phyloP scores from a whole-genome alignment of 768 basidiomycete species.

The Suillus alpinus region DNA sequence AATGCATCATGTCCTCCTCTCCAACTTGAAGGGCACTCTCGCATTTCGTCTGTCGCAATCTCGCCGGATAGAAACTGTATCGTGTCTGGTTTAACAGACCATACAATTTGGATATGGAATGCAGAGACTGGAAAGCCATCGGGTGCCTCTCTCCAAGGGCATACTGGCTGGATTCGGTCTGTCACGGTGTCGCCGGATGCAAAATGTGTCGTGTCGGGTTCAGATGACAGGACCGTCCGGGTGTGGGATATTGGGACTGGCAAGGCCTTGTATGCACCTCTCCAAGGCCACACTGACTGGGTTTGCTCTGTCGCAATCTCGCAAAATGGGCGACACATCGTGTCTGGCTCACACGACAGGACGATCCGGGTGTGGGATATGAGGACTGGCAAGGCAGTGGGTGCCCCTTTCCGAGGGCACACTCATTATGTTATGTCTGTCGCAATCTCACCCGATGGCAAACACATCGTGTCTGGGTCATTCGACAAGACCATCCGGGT shows the following conservation, averaged over 20 bases:
- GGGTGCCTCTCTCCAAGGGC: conserved; percentile 11
- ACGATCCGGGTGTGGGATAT: neutral
- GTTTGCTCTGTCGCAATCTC: neutral
- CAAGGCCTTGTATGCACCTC: neutral
- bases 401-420: conserved; percentile 2
- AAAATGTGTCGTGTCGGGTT: neutral
- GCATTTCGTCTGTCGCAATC: conserved; percentile 18
- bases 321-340: neutral
- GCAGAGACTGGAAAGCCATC: conserved; percentile 16
- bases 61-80: conserved; percentile 24
- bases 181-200: conserved; percentile 3
- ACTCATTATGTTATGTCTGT: conserved; percentile 6
- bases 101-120: neutral
- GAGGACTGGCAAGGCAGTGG: neutral
- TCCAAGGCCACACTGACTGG: neutral
- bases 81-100: conserved; percentile 15
- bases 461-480: neutral
- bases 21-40: neutral
- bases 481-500: neutral
- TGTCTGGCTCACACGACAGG: neutral
- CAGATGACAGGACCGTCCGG: neutral
- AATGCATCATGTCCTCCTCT: neutral
- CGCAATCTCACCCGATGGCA: conserved; percentile 10
- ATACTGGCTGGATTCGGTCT: neutral
- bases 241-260: conserved; percentile 11